A percentile compares a stretch with the other conserved stretches of the same genome.
phyloP scores from a whole-genome alignment of 2,329 filamentous ascomycete species.

The Exutisphaerella laricina region DNA sequence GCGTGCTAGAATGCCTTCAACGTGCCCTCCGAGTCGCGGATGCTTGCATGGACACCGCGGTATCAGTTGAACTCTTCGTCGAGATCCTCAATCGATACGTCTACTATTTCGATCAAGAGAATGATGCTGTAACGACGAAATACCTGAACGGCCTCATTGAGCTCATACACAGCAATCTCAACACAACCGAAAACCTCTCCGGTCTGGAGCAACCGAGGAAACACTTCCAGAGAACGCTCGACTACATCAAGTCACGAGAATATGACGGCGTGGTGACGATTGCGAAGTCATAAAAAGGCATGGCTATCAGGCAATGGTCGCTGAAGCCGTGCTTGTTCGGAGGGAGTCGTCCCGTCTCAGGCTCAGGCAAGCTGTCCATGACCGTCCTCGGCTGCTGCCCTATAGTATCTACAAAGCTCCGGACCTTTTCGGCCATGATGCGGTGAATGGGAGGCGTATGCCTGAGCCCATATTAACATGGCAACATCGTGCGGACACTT shows the following conservation, averaged over 20 bases:
- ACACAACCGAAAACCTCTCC: constrained; percentile 74
- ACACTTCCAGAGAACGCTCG: constrained; percentile 90
- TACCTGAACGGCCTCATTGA: constrained; percentile 98
- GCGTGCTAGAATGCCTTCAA: constrained; percentile 92
- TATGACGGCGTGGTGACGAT: constrained; percentile 86
- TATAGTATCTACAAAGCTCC: too few species aligned
- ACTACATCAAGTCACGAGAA: constrained; percentile 85
- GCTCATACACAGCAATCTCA: constrained; percentile 92
- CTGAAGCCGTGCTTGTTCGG: too few species aligned
- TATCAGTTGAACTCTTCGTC: constrained; percentile 95
- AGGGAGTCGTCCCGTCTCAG: too few species aligned
- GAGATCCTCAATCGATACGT: constrained; percentile 98
- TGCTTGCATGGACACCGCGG: constrained; percentile 97
- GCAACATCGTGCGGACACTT: too few species aligned
- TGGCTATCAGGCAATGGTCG: too few species aligned
- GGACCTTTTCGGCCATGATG: too few species aligned
- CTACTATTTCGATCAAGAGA: constrained; percentile 99
- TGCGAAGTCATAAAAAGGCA: constrained; percentile 36
- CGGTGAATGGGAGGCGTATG: too few species aligned
- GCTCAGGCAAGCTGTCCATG: too few species aligned
- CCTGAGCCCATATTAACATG: too few species aligned
- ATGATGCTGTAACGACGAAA: constrained; percentile 96
- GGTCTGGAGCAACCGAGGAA: constrained; percentile 83
- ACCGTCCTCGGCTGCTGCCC: too few species aligned
- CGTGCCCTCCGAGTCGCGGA: constrained; percentile 92